Percentiles rank a stretch among this genome's conserved stretches.
phyloP scores from a whole-genome alignment of 768 basidiomycete genomes.

The Suillus variegatus region DNA sequence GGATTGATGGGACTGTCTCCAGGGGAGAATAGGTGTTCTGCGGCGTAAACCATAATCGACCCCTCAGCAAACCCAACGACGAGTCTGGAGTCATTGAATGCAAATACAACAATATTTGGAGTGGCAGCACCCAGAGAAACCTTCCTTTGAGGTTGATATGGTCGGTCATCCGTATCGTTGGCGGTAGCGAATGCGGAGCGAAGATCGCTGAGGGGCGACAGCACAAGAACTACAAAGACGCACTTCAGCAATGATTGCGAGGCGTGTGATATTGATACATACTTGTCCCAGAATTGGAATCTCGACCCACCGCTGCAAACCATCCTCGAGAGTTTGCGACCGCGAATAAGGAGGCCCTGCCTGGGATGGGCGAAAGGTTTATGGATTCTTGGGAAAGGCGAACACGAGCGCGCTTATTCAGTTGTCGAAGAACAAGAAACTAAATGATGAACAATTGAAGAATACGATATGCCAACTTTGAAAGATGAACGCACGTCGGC shows the following conservation, averaged over 20 bases:
- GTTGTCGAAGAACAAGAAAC: constrained; percentile 41
- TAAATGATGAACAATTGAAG: constrained; percentile 19
- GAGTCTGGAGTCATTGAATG: constrained; percentile 59
- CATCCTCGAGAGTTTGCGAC: constrained; percentile 62
- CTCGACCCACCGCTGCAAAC: constrained; percentile 63
- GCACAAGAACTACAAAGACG: constrained; percentile 49
- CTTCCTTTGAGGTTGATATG: constrained; percentile 55
- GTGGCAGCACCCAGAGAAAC: constrained; percentile 44
- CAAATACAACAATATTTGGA: constrained; percentile 59
- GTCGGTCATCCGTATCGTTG: constrained; percentile 37
- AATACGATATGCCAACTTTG: background rate
- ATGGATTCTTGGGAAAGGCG: constrained; percentile 57
- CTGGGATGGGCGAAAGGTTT: constrained; percentile 39
- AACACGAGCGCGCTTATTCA: constrained; percentile 66
- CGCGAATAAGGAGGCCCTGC: constrained; percentile 56
- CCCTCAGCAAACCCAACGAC: constrained; percentile 62
- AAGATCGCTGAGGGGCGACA: constrained; percentile 64
- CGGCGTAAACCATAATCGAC: constrained; percentile 60
- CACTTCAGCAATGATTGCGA: background rate
- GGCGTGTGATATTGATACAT: constrained; percentile 15
- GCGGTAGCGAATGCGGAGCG: constrained; percentile 50
- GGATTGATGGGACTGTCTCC: constrained; percentile 46
- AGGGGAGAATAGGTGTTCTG: constrained; percentile 48
- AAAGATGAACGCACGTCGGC: constrained; percentile 25
- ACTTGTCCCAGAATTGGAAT: constrained; percentile 39